Base-by-base conservation (phyloP, 495 filamentous ascomycete genomes). In the Friedmanniomyces simplex region DNA sequence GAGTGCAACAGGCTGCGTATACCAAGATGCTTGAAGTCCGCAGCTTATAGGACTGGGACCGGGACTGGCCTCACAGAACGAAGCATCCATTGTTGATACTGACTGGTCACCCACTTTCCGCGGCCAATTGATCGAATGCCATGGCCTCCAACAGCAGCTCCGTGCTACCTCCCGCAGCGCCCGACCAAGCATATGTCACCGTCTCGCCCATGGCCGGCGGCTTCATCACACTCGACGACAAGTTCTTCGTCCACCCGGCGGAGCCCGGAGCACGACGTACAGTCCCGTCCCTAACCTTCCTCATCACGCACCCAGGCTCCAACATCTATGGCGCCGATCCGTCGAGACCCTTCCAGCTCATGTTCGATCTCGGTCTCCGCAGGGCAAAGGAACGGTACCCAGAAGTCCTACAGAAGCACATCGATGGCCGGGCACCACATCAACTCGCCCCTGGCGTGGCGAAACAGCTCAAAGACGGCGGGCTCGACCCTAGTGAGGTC, bases 331-430 rank as follows among this genome's bases (percentile, higher is more conserved):
- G 41, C 37, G 32, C 48, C 36, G 37, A 59, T 21, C 39, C 58
- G 2, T 36, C 39, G 16, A 55, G 66, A 16, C 58, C 60, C 4
- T 51, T 64, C 47, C 55, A 42, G 14, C 26, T 78, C 12, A 62
- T 80, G 41, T 80, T 80, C 61, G 77, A 80, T 60, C 70, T 80
- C 1, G 77, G 77, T 25, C 58, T 78, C 32, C 73, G 73, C 36
- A 61, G 61, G 25, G 67, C 76, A 54, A 52, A 73, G 32, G 49
- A 67, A 20, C 62, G 62, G 45, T 79, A 79, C 50, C 64, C 66
- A 1, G 54, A 63, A 1, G 65, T 65, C 2, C 68, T 73, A 48
- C 72, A 72, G 50, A 56, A 60, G 7, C 74, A 77, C 57, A 65
- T 78, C 39, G 45, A 63, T 14, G 63, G 67, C 47, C 69, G 74